phyloP scores from a whole-genome alignment of 139 green algal species.

The Coelastrella sp. region DNA sequence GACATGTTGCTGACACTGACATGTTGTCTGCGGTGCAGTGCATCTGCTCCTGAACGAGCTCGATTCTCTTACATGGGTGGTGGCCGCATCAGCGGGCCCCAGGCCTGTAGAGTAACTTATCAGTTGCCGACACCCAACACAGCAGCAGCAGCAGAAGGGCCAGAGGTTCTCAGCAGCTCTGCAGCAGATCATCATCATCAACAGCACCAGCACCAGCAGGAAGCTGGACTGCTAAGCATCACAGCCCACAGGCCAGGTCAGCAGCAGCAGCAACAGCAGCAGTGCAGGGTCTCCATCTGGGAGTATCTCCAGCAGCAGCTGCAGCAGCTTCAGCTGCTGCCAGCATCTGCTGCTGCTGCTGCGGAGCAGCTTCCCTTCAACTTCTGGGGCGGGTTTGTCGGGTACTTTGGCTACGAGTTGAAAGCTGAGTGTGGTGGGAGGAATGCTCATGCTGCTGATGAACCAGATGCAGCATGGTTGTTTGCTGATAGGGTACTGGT shows the following conservation, averaged over 20 bases:
- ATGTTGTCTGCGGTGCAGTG: conserved; percentile 43
- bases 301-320: conserved; percentile 60
- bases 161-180: conserved; percentile 5
- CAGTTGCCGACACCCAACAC: conserved; percentile 53
- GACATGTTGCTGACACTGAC: no score
- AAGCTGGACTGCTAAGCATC: background rate
- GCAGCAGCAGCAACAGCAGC: conserved; percentile 22
- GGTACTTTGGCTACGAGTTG: conserved; percentile 98
- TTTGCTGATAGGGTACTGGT: conserved; percentile 92
- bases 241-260: background rate
- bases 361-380: conserved; percentile 89
- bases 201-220: conserved; percentile 18
- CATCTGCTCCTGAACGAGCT: conserved; percentile 75
- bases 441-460: conserved; percentile 54
- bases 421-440: conserved; percentile 83
- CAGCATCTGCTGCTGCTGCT: conserved; percentile 3
- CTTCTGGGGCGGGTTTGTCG: conserved; percentile 95
- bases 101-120: conserved; percentile 88
- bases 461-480: conserved; percentile 90
- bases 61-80: conserved; percentile 97
- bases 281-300: conserved; percentile 40
- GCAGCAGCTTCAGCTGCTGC: conserved; percentile 16
- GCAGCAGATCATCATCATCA: background rate
- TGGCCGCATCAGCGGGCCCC: conserved; percentile 65
- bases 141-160: conserved; percentile 12